These are phyloP conservation scores for Dacryopinax primogenitus DNA, from an alignment of 768 basidiomycete genomes.

Conservation along the genomic window DNA sequence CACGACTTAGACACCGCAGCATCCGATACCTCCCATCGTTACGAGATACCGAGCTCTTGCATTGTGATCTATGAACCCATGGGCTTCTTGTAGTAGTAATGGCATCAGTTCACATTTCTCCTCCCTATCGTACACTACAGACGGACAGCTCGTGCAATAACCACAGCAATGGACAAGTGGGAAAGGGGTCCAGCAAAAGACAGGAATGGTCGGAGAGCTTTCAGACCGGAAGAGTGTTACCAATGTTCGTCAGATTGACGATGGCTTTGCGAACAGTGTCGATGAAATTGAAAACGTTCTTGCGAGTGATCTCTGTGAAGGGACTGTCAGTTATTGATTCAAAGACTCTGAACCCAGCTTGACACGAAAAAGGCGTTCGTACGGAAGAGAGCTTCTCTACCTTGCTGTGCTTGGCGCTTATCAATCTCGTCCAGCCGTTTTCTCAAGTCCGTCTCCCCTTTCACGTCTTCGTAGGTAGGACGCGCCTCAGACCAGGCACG, in stretches of 20 bases:
- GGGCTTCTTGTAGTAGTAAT: background rate
- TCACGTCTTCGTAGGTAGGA: constrained; percentile 22
- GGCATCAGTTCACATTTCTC: background rate
- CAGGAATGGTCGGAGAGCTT: no score
- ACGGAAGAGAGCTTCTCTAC: background rate
- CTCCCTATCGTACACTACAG: background rate
- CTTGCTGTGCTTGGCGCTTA: background rate
- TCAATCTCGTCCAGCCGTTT: background rate
- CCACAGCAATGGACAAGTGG: background rate
- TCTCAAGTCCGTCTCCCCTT: background rate
- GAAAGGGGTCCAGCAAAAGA: no score
- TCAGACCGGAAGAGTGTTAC: no score
- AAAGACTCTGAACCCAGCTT: background rate
- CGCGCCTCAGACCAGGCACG: constrained; percentile 32
- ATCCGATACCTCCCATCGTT: background rate
- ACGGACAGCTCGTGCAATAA: background rate
- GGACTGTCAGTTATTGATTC: background rate
- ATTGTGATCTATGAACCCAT: background rate
- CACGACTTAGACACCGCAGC: background rate
- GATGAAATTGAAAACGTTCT: background rate
- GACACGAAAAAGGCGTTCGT: background rate
- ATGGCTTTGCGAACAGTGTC: background rate
- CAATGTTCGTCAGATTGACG: background rate
- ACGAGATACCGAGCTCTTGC: constrained; percentile 3
- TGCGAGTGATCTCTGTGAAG: background rate